Base-by-base conservation (phyloP, 176 grass and related monocot genomes). In the Rhynchospora tenuis region DNA sequence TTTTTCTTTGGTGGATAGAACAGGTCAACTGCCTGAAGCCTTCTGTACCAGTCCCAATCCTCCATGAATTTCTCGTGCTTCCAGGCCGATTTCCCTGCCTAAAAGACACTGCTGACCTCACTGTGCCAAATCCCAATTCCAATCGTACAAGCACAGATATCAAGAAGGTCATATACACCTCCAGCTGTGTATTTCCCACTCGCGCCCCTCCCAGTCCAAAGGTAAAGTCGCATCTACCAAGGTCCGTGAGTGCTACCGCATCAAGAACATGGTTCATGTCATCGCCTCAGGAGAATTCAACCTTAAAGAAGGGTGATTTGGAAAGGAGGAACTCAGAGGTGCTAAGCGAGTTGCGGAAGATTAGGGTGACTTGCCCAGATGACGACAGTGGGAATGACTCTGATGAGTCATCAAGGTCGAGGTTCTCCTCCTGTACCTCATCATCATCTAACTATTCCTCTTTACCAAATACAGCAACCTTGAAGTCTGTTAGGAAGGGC, bases 31-130 rank as follows among this genome's bases (percentile, higher is more conserved):
- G 80, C 79, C 89, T 95, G 86, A 69, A 84, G 44, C 89, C 90
- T 10, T 85, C 89, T 20, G 79, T 89, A 65, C 95, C 95, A 12
- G 84, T 83, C 42, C 89, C 92, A 15, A 80, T 93, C 64, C 92
- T 98, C 73, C 84, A 90, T 19, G 65, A 73, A 9, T 91, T 98
- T 86, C 91, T 83, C 22, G 71, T 98, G 48, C 84, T 98, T n/a
- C 87, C 87, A 0, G 89, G 87, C 0, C 64, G 81, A 12, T 89
- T 91, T 78, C 87, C 84, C 45, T 95, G 89, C 84, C 86, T 89
- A 59, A 79, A 83, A 16, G 87, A 88, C 23, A 84, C 92, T 44
- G 63, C 86, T 17, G 81, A 88, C 29, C 81, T 92, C 24, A 83
- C 85, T 47, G 12, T 67, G 58, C 19, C 85, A 52, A 33, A 50